Evolutionary conservation across 1,284 basidiomycete species (phyloP).

Genomic region (Mrakiaceae sp.): DNA sequence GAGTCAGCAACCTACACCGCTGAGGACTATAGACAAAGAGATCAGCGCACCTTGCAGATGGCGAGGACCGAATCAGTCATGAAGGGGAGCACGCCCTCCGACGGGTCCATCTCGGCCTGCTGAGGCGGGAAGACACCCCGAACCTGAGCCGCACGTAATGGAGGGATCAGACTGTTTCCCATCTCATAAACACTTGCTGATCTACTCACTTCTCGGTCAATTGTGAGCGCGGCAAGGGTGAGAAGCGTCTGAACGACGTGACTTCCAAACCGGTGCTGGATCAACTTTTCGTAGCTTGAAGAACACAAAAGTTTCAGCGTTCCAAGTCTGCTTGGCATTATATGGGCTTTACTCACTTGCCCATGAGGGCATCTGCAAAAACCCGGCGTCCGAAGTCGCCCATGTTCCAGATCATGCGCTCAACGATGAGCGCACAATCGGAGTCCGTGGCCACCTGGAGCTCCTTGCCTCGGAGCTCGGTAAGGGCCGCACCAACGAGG

Average conservation of each 20-base stretch:
- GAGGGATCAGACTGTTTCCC: background rate
- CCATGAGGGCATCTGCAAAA: constrained; percentile 68
- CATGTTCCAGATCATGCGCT: constrained; percentile 79
- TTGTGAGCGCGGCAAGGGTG: constrained; percentile 56
- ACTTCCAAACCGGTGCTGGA: constrained; percentile 73
- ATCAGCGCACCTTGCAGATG: constrained; percentile 47
- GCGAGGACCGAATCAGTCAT: constrained; percentile 57
- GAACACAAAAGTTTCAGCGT: background rate
- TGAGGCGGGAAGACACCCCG: constrained; percentile 49
- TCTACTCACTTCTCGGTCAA: constrained; percentile 61
- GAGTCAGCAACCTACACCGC: constrained; percentile 1
- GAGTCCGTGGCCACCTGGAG: constrained; percentile 80
- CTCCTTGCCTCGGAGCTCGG: constrained; percentile 75
- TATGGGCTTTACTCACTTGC: constrained; percentile 51
- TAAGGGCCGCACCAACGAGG: constrained; percentile 71
- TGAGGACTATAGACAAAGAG: constrained; percentile 16
- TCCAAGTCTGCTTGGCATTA: too few relatives aligned
- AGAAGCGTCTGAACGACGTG: constrained; percentile 86
- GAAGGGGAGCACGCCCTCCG: constrained; percentile 53
- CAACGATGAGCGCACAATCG: constrained; percentile 75
- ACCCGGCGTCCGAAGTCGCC: constrained; percentile 85
- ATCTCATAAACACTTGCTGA: background rate
- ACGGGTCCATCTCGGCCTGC: constrained; percentile 20
- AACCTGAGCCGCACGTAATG: constrained; percentile 36
- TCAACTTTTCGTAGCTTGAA: constrained; percentile 52